A percentile compares a stretch with the other conserved stretches of the same genome.
Evolutionary conservation across 768 basidiomycete species (phyloP).

Genomic region (Pulveroboletus sp.): DNA sequence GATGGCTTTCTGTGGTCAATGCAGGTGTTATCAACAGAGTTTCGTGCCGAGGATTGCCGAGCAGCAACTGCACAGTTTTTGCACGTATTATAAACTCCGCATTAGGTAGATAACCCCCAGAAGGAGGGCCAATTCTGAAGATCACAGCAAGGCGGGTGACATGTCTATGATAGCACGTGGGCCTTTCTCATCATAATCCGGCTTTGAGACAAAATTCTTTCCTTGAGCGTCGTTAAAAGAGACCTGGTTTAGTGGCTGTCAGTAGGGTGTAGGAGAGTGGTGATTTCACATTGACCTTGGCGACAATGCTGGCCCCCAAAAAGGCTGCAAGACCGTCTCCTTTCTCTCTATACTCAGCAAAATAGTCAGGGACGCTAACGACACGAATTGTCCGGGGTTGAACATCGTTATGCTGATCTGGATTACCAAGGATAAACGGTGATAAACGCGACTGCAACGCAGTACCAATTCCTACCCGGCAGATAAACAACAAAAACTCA

Average conservation of each 20-base stretch:
- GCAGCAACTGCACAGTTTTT: conserved; percentile 30
- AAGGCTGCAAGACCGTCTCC: conserved; percentile 80
- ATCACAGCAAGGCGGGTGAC: conserved; percentile 66
- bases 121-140: neutral
- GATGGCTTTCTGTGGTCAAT: conserved; percentile 7
- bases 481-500: neutral
- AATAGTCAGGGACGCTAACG: conserved; percentile 79
- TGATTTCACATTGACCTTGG: conserved; percentile 51
- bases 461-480: conserved; percentile 48
- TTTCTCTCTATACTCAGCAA: conserved; percentile 82
- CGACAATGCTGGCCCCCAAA: conserved; percentile 78
- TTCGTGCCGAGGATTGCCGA: conserved; percentile 13
- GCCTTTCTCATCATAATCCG: conserved; percentile 68
- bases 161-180: conserved; percentile 74
- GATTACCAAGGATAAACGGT: conserved; percentile 53
- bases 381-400: conserved; percentile 64
- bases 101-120: conserved; percentile 6
- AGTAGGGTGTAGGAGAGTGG: neutral
- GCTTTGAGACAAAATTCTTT: conserved; percentile 73
- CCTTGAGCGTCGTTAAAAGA: conserved; percentile 65
- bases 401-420: conserved; percentile 64
- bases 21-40: conserved; percentile 9
- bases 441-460: conserved; percentile 71
- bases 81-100: conserved; percentile 21
- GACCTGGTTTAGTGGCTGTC: conserved; percentile 41